Evolutionary conservation across 1,139 yeast species (phyloP).

Genomic region (Magnusiomyces tetraspermus): DNA sequence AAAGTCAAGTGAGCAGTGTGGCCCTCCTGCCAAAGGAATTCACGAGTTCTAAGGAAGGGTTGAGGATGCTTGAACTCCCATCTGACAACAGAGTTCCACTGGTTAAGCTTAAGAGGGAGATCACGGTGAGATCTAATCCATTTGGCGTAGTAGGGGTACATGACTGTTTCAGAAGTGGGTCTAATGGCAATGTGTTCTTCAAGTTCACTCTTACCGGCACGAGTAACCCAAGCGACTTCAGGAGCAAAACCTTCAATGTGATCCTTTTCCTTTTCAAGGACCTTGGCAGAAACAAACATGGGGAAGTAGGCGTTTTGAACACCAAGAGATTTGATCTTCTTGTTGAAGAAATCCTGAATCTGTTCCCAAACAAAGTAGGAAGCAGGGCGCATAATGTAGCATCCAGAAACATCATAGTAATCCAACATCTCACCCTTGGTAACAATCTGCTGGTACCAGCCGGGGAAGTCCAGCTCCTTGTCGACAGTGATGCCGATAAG

Average conservation of each 20-base stretch:
- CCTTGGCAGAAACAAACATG: constrained; percentile 90
- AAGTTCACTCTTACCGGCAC: constrained; percentile 85
- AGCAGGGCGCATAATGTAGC: constrained; percentile 95
- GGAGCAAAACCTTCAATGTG: constrained; percentile 99
- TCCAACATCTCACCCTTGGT: constrained; percentile 97
- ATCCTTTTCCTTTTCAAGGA: constrained; percentile 94
- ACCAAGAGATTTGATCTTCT: constrained; percentile 71
- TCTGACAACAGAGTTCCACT: constrained; percentile 99
- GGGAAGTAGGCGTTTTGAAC: constrained; percentile 97
- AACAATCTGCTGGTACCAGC: constrained; percentile 94
- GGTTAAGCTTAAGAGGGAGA: constrained; percentile 89
- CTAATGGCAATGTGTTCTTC: constrained; percentile 98
- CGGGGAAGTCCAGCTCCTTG: constrained; percentile 82
- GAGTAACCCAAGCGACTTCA: constrained; percentile 99
- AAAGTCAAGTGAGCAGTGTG: constrained; percentile 90
- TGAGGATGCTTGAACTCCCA: constrained; percentile 99
- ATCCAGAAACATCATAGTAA: constrained; percentile 97
- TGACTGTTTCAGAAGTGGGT: constrained; percentile 98
- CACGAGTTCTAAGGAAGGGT: constrained; percentile 97
- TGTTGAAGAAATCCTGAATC: constrained; percentile 82
- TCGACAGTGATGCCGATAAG: constrained; percentile 95
- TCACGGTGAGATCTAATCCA: constrained; percentile 99
- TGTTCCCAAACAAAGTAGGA: constrained; percentile 93
- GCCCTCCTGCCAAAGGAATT: constrained; percentile 99
- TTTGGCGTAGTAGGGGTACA: constrained; percentile 98